Base-by-base conservation (phyloP, 805 yeast species). In the Candida tibetensis region DNA sequence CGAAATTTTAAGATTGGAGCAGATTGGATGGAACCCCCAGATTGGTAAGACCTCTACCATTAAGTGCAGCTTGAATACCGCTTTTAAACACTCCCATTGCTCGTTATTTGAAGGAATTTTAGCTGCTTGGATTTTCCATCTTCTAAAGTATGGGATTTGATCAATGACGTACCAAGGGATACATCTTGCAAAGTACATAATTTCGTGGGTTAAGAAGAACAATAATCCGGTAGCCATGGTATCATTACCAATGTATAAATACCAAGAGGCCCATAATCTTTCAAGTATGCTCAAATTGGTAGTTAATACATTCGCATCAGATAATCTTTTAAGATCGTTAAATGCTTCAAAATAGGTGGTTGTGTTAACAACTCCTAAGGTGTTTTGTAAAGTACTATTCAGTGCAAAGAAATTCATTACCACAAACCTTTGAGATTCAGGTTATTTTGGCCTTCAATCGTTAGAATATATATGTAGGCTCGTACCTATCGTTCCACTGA, bases 1-100 rank as follows among this genome's bases (percentile, higher is more conserved):
- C 10, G 68, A 60, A 37, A 77, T 74, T 23, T 77, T 77, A 39
- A 77, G 55, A 17, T 57, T 60, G 43, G 67, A 58, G 49, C 79
- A 72, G 48, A 77, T 47, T 15, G 82, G 82, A 48, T 77, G 82
- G 66, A 77, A 77, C 16, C 76, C 68, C 82, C 82, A 77, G 42
- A 77, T 77, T 31, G 82, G 82, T 39, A 77, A 64, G 1, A 76
- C 81, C 54, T 77, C 82, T 21, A 77, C 81, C 46, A 77, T 47
- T 45, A 77, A 72, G 48, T 77, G 82, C 12, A 77, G 74, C 40
- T 67, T 74, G 33, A 77, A 58, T 14, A 77, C 81, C n/a, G 78
- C 62, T 51, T 76, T 77, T 40, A 76, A 54, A 50, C 81, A 77
- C 50, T 77, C 82, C 81, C 81, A 77, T 51, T 77, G 82, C 52